A percentile compares a stretch with the other conserved stretches of the same genome.
Evolutionary conservation across 192 early-diverging fungal species (phyloP).

Genomic region (Coemansia sp.): DNA sequence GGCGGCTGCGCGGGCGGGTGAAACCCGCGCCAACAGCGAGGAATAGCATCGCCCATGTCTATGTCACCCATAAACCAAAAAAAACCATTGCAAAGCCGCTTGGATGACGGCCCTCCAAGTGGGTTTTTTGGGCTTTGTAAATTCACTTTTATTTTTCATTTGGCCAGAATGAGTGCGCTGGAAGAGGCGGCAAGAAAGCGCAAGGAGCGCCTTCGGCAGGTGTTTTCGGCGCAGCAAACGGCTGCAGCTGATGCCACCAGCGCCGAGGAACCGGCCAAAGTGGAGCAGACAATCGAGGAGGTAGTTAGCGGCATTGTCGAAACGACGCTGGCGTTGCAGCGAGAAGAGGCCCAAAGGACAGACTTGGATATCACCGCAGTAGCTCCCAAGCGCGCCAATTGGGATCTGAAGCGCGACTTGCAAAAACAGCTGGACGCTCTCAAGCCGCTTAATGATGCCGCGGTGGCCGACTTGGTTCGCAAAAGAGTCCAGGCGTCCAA

Average conservation of each 20-base stretch:
- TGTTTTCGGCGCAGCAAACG: neutral
- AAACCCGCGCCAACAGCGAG: neutral
- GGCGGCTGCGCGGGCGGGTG: neutral
- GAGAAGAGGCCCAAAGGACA: neutral
- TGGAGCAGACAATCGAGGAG: neutral
- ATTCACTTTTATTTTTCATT: too few species aligned
- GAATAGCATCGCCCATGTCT: too few species aligned
- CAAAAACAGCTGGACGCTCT: conserved; percentile 71
- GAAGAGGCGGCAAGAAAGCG: conserved; percentile 63
- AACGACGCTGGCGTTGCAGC: conserved; percentile 8
- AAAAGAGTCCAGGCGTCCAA: conserved; percentile 36
- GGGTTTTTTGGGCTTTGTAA: neutral
- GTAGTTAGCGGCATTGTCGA: conserved; percentile 19
- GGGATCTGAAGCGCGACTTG: conserved; percentile 87
- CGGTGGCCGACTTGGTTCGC: conserved; percentile 77
- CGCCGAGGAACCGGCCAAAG: neutral
- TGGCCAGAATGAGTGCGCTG: conserved; percentile 31
- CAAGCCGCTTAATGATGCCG: conserved; percentile 65
- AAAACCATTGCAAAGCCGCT: neutral
- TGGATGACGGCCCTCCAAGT: neutral
- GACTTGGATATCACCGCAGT: conserved; percentile 69
- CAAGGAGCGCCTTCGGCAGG: conserved; percentile 57
- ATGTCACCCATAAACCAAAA: neutral
- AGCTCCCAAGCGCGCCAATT: conserved; percentile 84
- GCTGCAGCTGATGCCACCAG: neutral